Evolutionary conservation across 106 monocot genomes (phyloP), one percentile per base, ranked within the genome.

Genomic region (Apostasia ramifera): DNA sequence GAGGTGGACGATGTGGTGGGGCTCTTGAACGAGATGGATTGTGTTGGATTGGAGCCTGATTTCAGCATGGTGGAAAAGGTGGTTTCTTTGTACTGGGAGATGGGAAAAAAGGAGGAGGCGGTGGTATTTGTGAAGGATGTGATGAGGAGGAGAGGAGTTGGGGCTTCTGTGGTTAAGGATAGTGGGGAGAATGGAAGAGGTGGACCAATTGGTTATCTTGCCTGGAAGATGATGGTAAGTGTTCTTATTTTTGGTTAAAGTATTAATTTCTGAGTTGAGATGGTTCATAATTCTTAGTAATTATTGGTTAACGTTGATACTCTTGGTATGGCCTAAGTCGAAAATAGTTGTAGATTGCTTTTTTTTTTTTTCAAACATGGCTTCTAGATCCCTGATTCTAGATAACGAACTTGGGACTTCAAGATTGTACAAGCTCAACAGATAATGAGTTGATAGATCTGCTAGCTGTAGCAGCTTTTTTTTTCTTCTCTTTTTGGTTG

Each of bases 201-300:
- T 7, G 92, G 95, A 5, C 83, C 77, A 1, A 81, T 97, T 15
- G 95, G 95, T 8, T 92, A 86, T 47, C 81, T 97, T 40, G 92
- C 86, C 11, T 97, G 92, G 95, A 97, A 89, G 77, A 92, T 92
- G 84, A 89, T 97, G 95, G 94, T 94, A 74, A 83, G 51, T 67
- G 12, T 11, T 63, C 13, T 2, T 12, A 44, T 45, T 45, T 63
- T n/a, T 50, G 4, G 6, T 50, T 8, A 50, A 26, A 26, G 26
- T 26, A 26, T 26, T 26, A 26, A 26, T 26, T 26, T 26, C 26
- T 26, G 26, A 26, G 26, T 26, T 26, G 26, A 26, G 26, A 26
- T 26, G 26, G 26, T 26, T 26, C 26, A 26, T 26, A 26, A 26
- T 26, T 26, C 26, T 26, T 26, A 26, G 26, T 26, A 26, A 26